These are phyloP conservation scores for Terana coerulea DNA, from an alignment of 768 basidiomycete genomes.

Conservation along the genomic window DNA sequence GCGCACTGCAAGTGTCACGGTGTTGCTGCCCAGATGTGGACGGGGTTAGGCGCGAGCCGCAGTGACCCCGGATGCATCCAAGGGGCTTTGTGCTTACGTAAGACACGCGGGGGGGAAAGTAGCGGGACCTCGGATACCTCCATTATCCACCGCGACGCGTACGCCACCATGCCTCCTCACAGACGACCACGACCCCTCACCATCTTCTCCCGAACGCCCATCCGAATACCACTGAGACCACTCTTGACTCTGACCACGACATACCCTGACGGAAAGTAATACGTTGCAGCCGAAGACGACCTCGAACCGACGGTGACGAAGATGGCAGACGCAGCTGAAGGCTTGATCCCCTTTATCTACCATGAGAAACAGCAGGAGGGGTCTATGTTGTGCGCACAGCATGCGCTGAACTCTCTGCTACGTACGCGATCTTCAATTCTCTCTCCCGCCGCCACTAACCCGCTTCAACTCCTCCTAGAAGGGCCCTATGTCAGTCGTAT, in stretches of 20 bases:
- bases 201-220: too few species aligned
- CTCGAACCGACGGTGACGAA: too few species aligned
- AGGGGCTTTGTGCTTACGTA: constrained; percentile 14
- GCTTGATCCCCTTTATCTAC: constrained; percentile 56
- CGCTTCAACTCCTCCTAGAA: constrained; percentile 30
- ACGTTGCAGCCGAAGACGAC: too few species aligned
- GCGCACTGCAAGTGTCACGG: not conserved
- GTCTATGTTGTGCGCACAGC: constrained; percentile 85
- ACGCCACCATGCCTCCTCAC: constrained; percentile 3
- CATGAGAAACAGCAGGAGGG: constrained; percentile 76
- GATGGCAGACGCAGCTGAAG: constrained; percentile 57
- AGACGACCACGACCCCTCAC: constrained; percentile 4
- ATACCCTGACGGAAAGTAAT: too few species aligned
- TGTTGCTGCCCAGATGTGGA: constrained; percentile 2
- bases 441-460: not conserved
- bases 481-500: constrained; percentile 45
- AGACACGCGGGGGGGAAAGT: constrained; percentile 20
- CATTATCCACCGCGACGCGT: constrained; percentile 25
- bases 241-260: constrained; percentile 3
- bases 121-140: constrained; percentile 18
- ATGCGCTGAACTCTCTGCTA: constrained; percentile 77
- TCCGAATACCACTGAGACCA: not conserved
- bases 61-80: constrained; percentile 9
- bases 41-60: not conserved
- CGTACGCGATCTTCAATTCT: constrained; percentile 44